Evolutionary conservation across 306 rosid species (phyloP), one percentile per base, ranked within the genome.

Genomic region (Carpinus viminea): DNA sequence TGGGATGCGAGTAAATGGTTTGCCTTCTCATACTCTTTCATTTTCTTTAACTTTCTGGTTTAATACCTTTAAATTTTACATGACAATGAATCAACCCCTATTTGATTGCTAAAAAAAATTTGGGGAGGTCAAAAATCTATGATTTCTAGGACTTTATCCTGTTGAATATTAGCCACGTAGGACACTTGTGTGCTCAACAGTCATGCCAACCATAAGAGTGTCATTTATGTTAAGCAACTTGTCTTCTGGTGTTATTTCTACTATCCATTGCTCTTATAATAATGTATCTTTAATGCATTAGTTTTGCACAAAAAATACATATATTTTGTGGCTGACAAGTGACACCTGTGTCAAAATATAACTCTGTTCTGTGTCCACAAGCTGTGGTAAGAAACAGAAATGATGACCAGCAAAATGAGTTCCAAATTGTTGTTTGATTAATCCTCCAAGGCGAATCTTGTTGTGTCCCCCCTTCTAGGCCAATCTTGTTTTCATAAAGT

Each of bases 31-130:
- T 17, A 78, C 15, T 18, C 41, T 66, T 48, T 52, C 64, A 16
- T 3, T 53, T n/a, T 72, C 64, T 64, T 10, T 38, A 79, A 60
- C 68, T 78, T 60, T 50, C 17, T 7, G 13, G 46, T 36, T 48
- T 46, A 69, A 55, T 4, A 15, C 8, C 7, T 6, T 38, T 17
- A 18, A 38, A 17, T 66, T 16, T 36, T 28, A 38, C 9, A 41
- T 24, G 71, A n/a, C 24, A 68, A 68, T 41, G 50, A 5, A 38
- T 68, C 20, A n/a, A n/a, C 31, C 17, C 21, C 41, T 64, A 16
- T 36, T 68, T 68, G 31, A 41, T n/a, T 68, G 26, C 50, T 2
- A 41, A 41, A 20, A 38, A 41, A 41, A 12, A 62, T 13, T 28
- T 31, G n/a, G 69, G 11, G 45, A 13, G 10, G n/a, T 31, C 10